These are phyloP conservation scores for Hericium coralloides DNA, from an alignment of 768 basidiomycete species.

Conservation along the genomic window DNA sequence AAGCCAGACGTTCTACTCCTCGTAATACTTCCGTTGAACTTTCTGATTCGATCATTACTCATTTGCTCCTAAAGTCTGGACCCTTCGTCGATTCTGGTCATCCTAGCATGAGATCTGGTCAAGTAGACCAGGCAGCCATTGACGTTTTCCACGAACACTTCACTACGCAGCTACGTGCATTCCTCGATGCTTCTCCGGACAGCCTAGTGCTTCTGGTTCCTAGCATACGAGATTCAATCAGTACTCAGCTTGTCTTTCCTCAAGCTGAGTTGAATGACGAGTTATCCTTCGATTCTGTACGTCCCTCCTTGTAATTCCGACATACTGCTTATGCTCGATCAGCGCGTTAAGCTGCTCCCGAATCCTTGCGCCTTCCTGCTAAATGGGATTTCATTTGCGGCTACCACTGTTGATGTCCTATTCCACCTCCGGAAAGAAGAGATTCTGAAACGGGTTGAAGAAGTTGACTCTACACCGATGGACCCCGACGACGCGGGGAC, in stretches of 20 bases:
- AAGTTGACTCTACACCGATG: conserved; percentile 38
- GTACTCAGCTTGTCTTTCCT: conserved; percentile 76
- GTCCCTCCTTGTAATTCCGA: conserved; percentile 14
- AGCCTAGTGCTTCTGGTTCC: conserved; percentile 77
- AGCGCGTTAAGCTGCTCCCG: conserved; percentile 76
- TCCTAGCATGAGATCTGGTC: conserved; percentile 65
- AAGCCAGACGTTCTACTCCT: conserved; percentile 76
- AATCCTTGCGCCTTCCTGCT: conserved; percentile 85
- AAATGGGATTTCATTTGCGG: conserved; percentile 73
- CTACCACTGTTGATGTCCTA: conserved; percentile 78
- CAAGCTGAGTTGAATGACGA: conserved; percentile 53
- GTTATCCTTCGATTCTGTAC: conserved; percentile 43
- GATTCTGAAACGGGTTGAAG: conserved; percentile 56
- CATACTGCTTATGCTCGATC: neutral
- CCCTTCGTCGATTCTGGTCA: conserved; percentile 85
- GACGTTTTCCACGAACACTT: conserved; percentile 67
- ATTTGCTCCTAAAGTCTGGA: conserved; percentile 50
- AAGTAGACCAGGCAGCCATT: conserved; percentile 52
- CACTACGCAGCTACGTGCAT: conserved; percentile 40
- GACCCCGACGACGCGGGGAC: conserved; percentile 33
- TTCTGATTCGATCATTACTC: neutral
- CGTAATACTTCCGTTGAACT: conserved; percentile 32
- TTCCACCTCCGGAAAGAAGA: conserved; percentile 89
- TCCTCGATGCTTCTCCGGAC: conserved; percentile 53
- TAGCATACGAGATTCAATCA: conserved; percentile 73